These are phyloP conservation scores for Nakaseomyces kungkrabaensis DNA, from an alignment of 1,139 yeast species.

Conservation along the genomic window DNA sequence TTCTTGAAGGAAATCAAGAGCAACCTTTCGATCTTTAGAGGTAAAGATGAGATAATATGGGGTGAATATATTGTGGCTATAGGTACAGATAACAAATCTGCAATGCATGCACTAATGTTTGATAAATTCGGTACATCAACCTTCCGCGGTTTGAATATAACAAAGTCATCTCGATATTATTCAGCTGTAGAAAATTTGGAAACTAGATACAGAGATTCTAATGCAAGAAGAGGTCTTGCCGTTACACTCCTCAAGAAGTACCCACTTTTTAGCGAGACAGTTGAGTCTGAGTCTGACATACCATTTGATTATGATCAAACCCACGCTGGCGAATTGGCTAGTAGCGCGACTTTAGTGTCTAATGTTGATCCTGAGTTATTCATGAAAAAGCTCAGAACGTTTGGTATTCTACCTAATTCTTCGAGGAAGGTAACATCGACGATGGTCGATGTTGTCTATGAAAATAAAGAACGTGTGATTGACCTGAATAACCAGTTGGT, in stretches of 20 bases:
- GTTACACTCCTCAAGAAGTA: slow-evolving; percentile 61
- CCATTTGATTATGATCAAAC: slow-evolving; percentile 24
- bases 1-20: slow-evolving; percentile 22
- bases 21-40: slow-evolving; percentile 29
- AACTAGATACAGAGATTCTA: slow-evolving; percentile 40
- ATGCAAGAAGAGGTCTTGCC: slow-evolving; percentile 68
- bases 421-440: slow-evolving; percentile 50
- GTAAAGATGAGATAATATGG: slow-evolving; percentile 44
- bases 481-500: slow-evolving; percentile 69
- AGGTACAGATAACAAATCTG: slow-evolving; percentile 28
- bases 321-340: slow-evolving; percentile 61
- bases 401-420: slow-evolving; percentile 55
- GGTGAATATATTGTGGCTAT: slow-evolving; percentile 47
- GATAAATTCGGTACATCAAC: slow-evolving; percentile 63
- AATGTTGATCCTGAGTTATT: slow-evolving; percentile 22
- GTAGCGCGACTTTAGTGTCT: slow-evolving; percentile 52
- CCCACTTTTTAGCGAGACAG: slow-evolving; percentile 37
- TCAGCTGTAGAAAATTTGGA: slow-evolving; percentile 69
- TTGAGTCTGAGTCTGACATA: neutral
- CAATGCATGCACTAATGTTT: slow-evolving; percentile 51
- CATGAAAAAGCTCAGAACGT: slow-evolving; percentile 39
- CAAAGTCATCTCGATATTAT: slow-evolving; percentile 55
- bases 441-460: slow-evolving; percentile 67
- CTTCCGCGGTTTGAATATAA: slow-evolving; percentile 51
- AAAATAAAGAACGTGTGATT: slow-evolving; percentile 39